phyloP scores from a whole-genome alignment of 192 early-diverging fungal genomes.

The Coemansia sp. region DNA sequence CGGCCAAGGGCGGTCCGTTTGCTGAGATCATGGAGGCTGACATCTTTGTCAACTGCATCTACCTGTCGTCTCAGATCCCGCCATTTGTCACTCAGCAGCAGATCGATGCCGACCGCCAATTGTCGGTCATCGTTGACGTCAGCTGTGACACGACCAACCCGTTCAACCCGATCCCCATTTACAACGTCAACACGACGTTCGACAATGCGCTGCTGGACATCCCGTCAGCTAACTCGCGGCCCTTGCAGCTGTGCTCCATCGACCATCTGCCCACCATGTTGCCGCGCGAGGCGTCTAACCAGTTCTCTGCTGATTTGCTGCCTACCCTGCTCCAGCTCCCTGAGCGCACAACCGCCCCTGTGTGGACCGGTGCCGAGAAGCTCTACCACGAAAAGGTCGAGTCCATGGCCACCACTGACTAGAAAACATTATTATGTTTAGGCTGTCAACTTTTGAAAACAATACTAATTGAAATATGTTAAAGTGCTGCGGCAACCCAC shows the following conservation, averaged over 20 bases:
- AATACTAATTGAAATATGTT: too few relatives aligned
- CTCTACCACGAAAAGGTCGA: slow-evolving; percentile 82
- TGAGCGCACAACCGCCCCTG: slow-evolving; percentile 63
- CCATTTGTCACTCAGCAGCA: slow-evolving; percentile 88
- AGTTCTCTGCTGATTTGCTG: slow-evolving; percentile 82
- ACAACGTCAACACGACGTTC: slow-evolving; percentile 90
- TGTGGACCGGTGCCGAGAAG: slow-evolving; percentile 82
- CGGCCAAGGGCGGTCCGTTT: slow-evolving; percentile 90
- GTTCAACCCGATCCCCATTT: slow-evolving; percentile 96
- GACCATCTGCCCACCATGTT: slow-evolving; percentile 95
- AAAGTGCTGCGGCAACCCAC: background rate
- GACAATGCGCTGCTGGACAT: slow-evolving; percentile 84
- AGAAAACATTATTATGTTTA: background rate
- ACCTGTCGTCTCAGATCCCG: slow-evolving; percentile 87
- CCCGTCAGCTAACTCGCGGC: slow-evolving; percentile 50
- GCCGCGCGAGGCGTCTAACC: slow-evolving; percentile 87
- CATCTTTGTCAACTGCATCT: slow-evolving; percentile 99
- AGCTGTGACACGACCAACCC: slow-evolving; percentile 97
- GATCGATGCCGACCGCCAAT: slow-evolving; percentile 66
- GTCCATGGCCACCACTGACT: slow-evolving; percentile 54
- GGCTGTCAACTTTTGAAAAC: background rate
- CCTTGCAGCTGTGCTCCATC: slow-evolving; percentile 90
- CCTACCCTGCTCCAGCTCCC: slow-evolving; percentile 76
- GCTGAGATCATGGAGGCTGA: slow-evolving; percentile 82
- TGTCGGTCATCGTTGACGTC: slow-evolving; percentile 90